A percentile compares a stretch with the other conserved stretches of the same genome.
phyloP scores from a whole-genome alignment of 1,139 yeast genomes.

The Candida sanyaensis region DNA sequence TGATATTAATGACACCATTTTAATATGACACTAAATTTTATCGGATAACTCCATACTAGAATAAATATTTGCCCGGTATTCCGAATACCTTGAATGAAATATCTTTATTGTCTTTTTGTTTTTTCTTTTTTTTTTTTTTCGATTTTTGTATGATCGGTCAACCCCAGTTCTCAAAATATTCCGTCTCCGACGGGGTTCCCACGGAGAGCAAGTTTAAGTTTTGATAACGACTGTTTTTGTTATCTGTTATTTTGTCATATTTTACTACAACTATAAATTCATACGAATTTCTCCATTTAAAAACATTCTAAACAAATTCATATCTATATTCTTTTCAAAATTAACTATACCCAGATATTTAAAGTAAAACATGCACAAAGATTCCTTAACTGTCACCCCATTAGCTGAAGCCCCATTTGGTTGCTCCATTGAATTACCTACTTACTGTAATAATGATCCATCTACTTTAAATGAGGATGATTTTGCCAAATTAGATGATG shows the following conservation, averaged over 20 bases:
- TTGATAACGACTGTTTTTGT: background rate
- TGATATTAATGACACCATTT: no score
- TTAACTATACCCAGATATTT: no score
- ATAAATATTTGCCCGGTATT: background rate
- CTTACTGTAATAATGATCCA: slow-evolving; percentile 71
- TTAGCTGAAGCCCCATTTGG: slow-evolving; percentile 61
- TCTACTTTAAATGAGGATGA: slow-evolving; percentile 65
- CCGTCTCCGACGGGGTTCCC: slow-evolving; percentile 3
- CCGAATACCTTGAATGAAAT: background rate
- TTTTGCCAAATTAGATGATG: slow-evolving; percentile 59
- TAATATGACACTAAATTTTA: background rate
- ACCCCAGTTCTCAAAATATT: background rate
- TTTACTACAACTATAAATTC: slow-evolving; percentile 1
- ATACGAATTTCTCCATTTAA: background rate
- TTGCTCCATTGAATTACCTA: slow-evolving; percentile 63
- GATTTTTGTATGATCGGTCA: background rate
- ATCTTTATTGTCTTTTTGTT: no score
- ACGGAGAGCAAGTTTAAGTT: background rate
- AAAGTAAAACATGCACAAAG: slow-evolving; percentile 22
- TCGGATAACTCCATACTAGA: background rate
- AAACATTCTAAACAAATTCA: no score
- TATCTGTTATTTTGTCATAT: background rate
- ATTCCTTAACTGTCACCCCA: slow-evolving; percentile 42
- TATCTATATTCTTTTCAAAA: no score
- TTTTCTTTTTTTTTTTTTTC: background rate